phyloP scores from a whole-genome alignment of 2,329 filamentous ascomycete genomes.

The Pseudopithomyces maydicus region DNA sequence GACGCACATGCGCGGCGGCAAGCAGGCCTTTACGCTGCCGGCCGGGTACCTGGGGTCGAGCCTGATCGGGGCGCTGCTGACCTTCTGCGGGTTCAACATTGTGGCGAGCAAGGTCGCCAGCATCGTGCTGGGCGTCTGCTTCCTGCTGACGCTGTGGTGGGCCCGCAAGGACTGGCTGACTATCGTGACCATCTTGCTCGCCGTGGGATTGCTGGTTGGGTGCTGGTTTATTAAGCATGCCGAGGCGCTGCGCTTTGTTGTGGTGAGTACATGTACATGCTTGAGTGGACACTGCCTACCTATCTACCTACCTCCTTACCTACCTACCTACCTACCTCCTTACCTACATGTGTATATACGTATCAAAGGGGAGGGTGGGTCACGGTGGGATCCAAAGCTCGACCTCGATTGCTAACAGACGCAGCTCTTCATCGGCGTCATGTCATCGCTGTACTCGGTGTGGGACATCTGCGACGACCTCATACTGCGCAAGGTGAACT shows the following conservation, averaged over 20 bases:
- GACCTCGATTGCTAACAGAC: neutral
- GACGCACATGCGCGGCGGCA: constrained; percentile 76
- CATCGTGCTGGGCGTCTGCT: constrained; percentile 73
- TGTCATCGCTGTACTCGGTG: constrained; percentile 79
- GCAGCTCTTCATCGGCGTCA: constrained; percentile 78
- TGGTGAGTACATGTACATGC: no score
- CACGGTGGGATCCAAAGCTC: no score
- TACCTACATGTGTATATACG: no score
- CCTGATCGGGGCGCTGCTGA: constrained; percentile 76
- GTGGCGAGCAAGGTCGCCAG: constrained; percentile 81
- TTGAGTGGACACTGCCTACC: no score
- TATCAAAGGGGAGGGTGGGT: no score
- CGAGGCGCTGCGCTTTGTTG: constrained; percentile 73
- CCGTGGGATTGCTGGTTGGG: constrained; percentile 71
- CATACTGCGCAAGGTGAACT: constrained; percentile 79
- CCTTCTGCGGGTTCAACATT: constrained; percentile 81
- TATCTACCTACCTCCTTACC: no score
- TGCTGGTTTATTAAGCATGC: constrained; percentile 83
- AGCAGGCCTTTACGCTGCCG: constrained; percentile 71
- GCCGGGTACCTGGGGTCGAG: constrained; percentile 80
- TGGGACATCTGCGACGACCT: constrained; percentile 88
- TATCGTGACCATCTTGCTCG: constrained; percentile 70
- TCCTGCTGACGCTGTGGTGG: constrained; percentile 83
- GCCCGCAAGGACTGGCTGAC: constrained; percentile 79
- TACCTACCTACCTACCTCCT: no score